Evolutionary conservation across 208 protist genomes (phyloP).

Genomic region (Eutreptiella sp.): DNA sequence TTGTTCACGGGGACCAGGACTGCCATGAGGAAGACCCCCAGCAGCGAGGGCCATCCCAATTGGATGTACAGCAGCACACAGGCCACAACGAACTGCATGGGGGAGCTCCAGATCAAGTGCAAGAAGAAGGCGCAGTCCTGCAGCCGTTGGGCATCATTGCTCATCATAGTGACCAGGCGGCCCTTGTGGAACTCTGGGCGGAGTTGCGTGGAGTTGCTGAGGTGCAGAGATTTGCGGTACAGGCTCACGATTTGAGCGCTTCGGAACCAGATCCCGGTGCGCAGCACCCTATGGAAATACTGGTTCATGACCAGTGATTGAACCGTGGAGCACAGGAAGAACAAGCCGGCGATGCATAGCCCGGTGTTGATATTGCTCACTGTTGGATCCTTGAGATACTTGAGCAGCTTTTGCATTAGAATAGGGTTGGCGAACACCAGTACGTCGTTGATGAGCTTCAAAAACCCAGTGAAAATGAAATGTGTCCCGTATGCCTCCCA

Average conservation of each 20-base stretch:
- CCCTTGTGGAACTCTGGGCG: conserved; percentile 65
- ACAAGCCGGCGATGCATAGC: conserved; percentile 36
- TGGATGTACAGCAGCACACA: conserved; percentile 46
- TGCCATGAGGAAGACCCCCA: conserved; percentile 54
- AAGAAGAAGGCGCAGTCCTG: conserved; percentile 47
- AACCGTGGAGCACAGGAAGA: conserved; percentile 45
- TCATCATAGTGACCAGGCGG: conserved; percentile 74
- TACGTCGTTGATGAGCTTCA: conserved; percentile 46
- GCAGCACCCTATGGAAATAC: conserved; percentile 46
- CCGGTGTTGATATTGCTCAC: conserved; percentile 40
- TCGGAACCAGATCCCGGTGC: conserved; percentile 46
- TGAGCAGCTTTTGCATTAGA: conserved; percentile 45
- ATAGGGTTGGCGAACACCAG: conserved; percentile 47
- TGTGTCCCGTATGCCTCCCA: conserved; percentile 33
- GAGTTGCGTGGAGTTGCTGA: conserved; percentile 37
- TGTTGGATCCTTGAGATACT: conserved; percentile 25
- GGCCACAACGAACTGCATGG: conserved; percentile 54
- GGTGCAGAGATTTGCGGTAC: conserved; percentile 62
- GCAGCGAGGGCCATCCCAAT: conserved; percentile 59
- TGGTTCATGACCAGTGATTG: conserved; percentile 48
- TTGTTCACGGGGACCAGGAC: conserved; percentile 58
- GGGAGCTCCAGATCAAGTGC: conserved; percentile 46
- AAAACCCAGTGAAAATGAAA: conserved; percentile 42
- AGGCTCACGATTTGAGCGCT: conserved; percentile 54
- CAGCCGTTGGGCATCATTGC: conserved; percentile 51